phyloP scores from a whole-genome alignment of 2,329 filamentous ascomycete genomes.

The Apiospora hydei region DNA sequence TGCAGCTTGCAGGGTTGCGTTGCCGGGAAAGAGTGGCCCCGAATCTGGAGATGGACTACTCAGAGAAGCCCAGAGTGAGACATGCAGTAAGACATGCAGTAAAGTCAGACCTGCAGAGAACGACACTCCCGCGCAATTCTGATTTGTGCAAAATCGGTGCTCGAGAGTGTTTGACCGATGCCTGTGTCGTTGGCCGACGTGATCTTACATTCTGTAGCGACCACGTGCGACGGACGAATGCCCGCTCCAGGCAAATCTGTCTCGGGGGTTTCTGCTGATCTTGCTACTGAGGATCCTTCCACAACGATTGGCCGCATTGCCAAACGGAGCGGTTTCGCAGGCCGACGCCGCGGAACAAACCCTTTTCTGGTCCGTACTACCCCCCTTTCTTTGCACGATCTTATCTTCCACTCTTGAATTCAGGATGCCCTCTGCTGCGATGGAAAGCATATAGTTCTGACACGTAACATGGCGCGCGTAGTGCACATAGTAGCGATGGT shows the following conservation, averaged over 20 bases:
- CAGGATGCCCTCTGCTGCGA: conserved; percentile 2
- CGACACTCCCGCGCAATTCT: conserved; percentile 1
- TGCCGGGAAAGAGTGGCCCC: conserved; percentile 15
- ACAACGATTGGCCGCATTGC: conserved; percentile 17
- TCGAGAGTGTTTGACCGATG: neutral
- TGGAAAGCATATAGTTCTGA: conserved; percentile 5
- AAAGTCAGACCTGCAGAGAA: conserved; percentile 23
- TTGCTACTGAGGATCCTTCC: neutral
- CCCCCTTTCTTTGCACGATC: conserved; percentile 3
- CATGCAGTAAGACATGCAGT: conserved; percentile 27
- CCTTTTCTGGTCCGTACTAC: neutral
- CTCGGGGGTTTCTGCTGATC: conserved; percentile 21
- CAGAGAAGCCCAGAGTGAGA: conserved; percentile 22
- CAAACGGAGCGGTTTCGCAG: conserved; percentile 14
- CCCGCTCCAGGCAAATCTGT: conserved; percentile 1
- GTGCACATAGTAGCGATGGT: neutral
- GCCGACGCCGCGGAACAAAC: conserved; percentile 6
- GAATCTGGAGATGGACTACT: conserved; percentile 23
- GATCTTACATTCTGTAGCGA: conserved; percentile 4
- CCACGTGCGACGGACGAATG: conserved; percentile 2
- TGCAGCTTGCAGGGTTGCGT: neutral
- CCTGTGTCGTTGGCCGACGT: neutral
- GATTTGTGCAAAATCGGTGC: conserved; percentile 11
- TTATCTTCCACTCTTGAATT: neutral
- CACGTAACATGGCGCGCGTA: conserved; percentile 5